A percentile compares a stretch with the other conserved stretches of the same genome.
Conservation (phyloP, 2,329 filamentous ascomycete species). For the Bipolaris sorokiniana region DNA sequence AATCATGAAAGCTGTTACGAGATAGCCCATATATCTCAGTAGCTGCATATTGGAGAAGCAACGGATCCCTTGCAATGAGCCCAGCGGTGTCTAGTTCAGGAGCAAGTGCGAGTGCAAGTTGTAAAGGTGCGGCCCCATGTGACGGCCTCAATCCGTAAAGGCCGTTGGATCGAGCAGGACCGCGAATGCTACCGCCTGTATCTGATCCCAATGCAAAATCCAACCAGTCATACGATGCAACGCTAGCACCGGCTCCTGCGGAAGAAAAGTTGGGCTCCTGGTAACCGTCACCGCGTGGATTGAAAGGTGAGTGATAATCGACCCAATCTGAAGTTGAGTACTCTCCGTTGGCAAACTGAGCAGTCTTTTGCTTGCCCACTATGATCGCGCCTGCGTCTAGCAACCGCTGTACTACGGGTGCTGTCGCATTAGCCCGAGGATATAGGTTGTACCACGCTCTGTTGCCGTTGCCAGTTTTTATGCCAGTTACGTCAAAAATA, state of each 20-base stretch:
- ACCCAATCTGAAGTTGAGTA: slow-evolving; percentile 3
- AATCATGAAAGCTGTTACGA: too few species aligned
- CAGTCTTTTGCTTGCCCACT: background rate
- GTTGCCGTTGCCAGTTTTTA: background rate
- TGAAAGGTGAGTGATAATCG: slow-evolving; percentile 5
- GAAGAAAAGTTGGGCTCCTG: too few species aligned
- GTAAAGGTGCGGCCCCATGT: too few species aligned
- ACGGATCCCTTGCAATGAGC: too few species aligned
- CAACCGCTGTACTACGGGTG: too few species aligned
- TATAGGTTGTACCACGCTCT: slow-evolving; percentile 1
- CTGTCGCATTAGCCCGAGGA: background rate
- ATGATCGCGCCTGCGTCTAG: too few species aligned
- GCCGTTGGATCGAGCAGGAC: background rate
- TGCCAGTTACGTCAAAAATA: background rate
- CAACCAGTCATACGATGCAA: background rate
- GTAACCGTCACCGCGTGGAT: background rate
- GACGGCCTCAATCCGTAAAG: background rate
- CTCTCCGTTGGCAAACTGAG: slow-evolving; percentile 7
- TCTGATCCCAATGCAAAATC: background rate
- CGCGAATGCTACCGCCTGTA: background rate
- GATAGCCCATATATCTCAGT: too few species aligned
- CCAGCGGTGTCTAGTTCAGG: too few species aligned
- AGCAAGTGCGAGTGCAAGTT: too few species aligned
- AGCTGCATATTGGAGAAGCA: too few species aligned
- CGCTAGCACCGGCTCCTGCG: background rate